Evolutionary conservation across 148 eudicot genomes (phyloP).

Genomic region (Rhododendron henanense): DNA sequence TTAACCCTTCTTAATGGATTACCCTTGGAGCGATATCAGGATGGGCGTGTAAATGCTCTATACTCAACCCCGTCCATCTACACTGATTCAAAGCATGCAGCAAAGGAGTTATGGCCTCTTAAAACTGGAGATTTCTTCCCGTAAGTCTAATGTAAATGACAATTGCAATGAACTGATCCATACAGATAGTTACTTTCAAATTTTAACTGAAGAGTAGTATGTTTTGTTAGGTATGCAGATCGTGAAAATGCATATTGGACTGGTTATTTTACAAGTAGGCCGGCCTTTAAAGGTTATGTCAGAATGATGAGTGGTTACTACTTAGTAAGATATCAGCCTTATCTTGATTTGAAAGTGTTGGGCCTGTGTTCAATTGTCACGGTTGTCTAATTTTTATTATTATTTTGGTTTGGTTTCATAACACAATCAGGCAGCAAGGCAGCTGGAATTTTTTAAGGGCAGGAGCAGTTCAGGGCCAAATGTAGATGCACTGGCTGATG

Average conservation of each 20-base stretch:
- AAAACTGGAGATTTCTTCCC: constrained; percentile 75
- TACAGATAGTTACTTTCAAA: neutral
- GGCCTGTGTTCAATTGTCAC: neutral
- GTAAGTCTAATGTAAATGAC: constrained; percentile 36
- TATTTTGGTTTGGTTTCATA: neutral
- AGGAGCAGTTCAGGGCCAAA: constrained; percentile 47
- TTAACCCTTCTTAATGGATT: constrained; percentile 3
- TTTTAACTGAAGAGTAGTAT: neutral
- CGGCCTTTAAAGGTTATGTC: constrained; percentile 66
- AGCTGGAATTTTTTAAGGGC: constrained; percentile 62
- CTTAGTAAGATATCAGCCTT: constrained; percentile 34
- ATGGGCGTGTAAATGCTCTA: constrained; percentile 77
- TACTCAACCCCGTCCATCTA: constrained; percentile 81
- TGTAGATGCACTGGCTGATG: constrained; percentile 58
- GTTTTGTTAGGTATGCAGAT: constrained; percentile 62
- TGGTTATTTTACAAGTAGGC: constrained; percentile 85
- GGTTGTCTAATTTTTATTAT: neutral
- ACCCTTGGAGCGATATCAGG: constrained; percentile 28
- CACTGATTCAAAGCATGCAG: constrained; percentile 63
- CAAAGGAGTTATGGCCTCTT: constrained; percentile 54
- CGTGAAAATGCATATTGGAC: constrained; percentile 74
- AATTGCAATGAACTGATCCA: neutral
- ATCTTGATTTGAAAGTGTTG: neutral
- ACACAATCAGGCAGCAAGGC: constrained; percentile 57
- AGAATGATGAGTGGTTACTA: constrained; percentile 66